phyloP scores from a whole-genome alignment of 2,329 filamentous ascomycete genomes.

The Aphanocladium album region DNA sequence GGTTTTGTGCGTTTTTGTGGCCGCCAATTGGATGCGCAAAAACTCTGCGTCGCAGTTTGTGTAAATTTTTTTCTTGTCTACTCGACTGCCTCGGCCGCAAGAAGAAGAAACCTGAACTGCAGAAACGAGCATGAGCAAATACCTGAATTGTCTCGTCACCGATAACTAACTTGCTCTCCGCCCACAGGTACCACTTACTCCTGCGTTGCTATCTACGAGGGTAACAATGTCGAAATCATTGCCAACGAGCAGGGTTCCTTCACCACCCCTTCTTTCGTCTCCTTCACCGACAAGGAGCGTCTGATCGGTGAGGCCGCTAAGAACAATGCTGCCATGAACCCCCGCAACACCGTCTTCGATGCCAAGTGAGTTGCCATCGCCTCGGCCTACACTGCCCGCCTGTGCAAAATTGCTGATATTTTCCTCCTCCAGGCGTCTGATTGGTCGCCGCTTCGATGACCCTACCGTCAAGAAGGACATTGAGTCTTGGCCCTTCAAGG shows the following conservation, averaged over 20 bases:
- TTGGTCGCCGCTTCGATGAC: slow-evolving; percentile 77
- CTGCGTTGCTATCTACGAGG: slow-evolving; percentile 94
- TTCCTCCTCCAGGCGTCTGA: slow-evolving; percentile 77
- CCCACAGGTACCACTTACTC: slow-evolving; percentile 75
- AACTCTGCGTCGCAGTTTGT: slow-evolving; percentile 1
- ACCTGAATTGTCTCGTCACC: not conserved
- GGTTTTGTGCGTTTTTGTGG: slow-evolving; percentile 6
- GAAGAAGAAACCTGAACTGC: not conserved
- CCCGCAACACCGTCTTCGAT: slow-evolving; percentile 70
- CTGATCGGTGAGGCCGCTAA: slow-evolving; percentile 96
- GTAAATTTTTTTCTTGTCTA: not conserved
- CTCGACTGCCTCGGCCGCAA: not conserved
- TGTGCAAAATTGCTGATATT: too few species aligned
- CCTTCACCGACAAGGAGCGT: slow-evolving; percentile 94
- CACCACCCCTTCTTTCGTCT: slow-evolving; percentile 92
- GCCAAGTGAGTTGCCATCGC: slow-evolving; percentile 77
- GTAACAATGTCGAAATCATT: slow-evolving; percentile 92
- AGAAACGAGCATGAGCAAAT: not conserved
- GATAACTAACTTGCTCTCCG: slow-evolving; percentile 10
- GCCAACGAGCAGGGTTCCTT: slow-evolving; percentile 96
- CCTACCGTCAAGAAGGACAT: slow-evolving; percentile 87
- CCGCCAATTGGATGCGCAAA: slow-evolving; percentile 5
- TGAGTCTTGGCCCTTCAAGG: slow-evolving; percentile 98
- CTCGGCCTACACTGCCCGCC: slow-evolving; percentile 81
- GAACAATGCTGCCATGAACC: slow-evolving; percentile 86